phyloP scores from a whole-genome alignment of 352 stramenopile species.

The Phytophthora multivora region DNA sequence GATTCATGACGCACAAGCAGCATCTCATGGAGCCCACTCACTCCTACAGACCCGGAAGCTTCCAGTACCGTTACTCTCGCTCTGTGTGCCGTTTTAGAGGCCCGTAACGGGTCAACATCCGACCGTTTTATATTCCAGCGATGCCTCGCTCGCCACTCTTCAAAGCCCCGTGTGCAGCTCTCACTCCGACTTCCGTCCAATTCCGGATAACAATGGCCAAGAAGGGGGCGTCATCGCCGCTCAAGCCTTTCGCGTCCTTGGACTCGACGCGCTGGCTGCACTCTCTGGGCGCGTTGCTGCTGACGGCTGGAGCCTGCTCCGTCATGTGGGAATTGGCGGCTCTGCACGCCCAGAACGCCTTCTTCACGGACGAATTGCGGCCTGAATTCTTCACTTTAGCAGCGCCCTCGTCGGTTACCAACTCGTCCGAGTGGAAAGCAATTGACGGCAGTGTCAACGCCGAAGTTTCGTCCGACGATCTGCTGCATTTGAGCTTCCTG shows the following conservation, averaged over 20 bases:
- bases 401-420: constrained; percentile 12
- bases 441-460: constrained; percentile 21
- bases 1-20: background rate
- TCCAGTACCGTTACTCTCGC: background rate
- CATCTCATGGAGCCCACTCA: background rate
- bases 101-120: constrained; percentile 10
- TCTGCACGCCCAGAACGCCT: constrained; percentile 15
- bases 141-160: background rate
- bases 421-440: constrained; percentile 12
- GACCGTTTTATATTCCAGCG: constrained; percentile 27
- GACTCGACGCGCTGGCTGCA: constrained; percentile 28
- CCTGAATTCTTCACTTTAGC: constrained; percentile 26
- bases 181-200: background rate
- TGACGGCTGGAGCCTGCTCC: constrained; percentile 19
- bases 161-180: constrained; percentile 4
- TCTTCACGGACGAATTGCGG: constrained; percentile 23
- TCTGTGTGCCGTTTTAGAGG: background rate
- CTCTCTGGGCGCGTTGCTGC: constrained; percentile 24
- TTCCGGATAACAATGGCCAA: constrained; percentile 3
- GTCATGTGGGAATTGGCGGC: constrained; percentile 31
- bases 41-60: background rate
- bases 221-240: constrained; percentile 6
- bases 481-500: constrained; percentile 46
- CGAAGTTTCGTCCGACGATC: constrained; percentile 36
- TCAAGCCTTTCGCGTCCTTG: constrained; percentile 8